phyloP scores from a whole-genome alignment of 2,329 filamentous ascomycete species.

The Nakataea oryzae region DNA sequence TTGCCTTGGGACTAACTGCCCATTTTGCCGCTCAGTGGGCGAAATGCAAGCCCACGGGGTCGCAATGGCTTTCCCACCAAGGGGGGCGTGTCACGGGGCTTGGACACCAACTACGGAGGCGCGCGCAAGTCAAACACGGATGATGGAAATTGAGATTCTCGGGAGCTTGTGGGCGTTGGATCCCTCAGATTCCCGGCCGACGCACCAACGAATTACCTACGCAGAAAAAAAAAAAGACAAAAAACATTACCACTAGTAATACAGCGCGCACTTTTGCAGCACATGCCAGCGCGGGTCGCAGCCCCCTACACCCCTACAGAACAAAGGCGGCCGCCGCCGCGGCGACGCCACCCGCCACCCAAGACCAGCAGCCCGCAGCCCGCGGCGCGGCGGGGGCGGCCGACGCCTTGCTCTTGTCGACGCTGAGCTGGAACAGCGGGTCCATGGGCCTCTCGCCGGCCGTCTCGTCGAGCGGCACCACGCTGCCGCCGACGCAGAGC shows the following conservation, averaged over 20 bases:
- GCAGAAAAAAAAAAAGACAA: neutral
- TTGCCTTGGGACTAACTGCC: too few species aligned
- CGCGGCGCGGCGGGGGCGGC: neutral
- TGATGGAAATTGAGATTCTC: too few species aligned
- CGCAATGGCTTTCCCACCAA: too few species aligned
- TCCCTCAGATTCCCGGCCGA: too few species aligned
- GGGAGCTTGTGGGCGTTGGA: too few species aligned
- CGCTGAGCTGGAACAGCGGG: constrained; percentile 2
- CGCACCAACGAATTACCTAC: too few species aligned
- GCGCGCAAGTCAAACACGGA: too few species aligned
- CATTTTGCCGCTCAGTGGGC: too few species aligned
- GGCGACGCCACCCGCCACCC: neutral
- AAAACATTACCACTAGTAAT: neutral
- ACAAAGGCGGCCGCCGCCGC: neutral
- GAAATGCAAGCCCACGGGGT: too few species aligned
- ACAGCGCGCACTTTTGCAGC: too few species aligned
- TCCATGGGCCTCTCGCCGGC: neutral
- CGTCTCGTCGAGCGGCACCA: constrained; percentile 10
- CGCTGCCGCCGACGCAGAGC: constrained; percentile 22
- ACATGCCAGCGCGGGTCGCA: neutral
- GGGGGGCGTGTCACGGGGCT: too few species aligned
- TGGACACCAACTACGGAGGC: too few species aligned
- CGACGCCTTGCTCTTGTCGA: neutral
- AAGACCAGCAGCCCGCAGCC: neutral
- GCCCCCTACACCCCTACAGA: neutral